Percentiles rank a stretch among this genome's conserved stretches.
phyloP scores from a whole-genome alignment of 768 basidiomycete genomes.

The Russula dissimulans region DNA sequence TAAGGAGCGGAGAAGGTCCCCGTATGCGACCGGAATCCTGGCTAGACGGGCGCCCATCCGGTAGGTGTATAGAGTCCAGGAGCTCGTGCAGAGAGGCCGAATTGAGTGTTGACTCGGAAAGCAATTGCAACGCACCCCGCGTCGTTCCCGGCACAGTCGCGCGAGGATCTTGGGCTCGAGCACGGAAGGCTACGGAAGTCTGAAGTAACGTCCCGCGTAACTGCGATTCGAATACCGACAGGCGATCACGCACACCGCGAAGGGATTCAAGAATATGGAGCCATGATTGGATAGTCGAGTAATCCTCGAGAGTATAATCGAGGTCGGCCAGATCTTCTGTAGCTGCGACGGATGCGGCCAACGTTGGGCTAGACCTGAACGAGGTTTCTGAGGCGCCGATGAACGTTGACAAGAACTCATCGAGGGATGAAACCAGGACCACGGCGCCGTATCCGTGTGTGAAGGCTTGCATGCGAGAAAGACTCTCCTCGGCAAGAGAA shows the following conservation, averaged over 20 bases:
- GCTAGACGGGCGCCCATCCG: constrained; percentile 24
- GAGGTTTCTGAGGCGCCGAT: constrained; percentile 44
- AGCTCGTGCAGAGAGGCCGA: constrained; percentile 63
- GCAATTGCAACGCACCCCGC: constrained; percentile 60
- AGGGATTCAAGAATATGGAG: constrained; percentile 80
- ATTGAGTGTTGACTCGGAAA: constrained; percentile 81
- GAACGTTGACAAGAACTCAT: constrained; percentile 62
- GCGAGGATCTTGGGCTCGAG: constrained; percentile 49
- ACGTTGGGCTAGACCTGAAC: constrained; percentile 19
- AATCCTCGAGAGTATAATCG: constrained; percentile 82
- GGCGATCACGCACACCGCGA: constrained; percentile 58
- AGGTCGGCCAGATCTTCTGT: constrained; percentile 62
- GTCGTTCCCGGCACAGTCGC: constrained; percentile 45
- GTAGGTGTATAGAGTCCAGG: constrained; percentile 43
- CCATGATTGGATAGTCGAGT: constrained; percentile 75
- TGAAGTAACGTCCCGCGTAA: constrained; percentile 51
- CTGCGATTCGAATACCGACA: constrained; percentile 60
- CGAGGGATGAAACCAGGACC: constrained; percentile 66
- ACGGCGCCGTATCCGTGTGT: constrained; percentile 84
- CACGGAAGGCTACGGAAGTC: constrained; percentile 49
- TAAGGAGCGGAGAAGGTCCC: constrained; percentile 35
- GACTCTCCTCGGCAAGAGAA: constrained; percentile 68
- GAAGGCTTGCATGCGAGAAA: constrained; percentile 64
- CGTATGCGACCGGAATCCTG: constrained; percentile 25
- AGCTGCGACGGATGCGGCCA: constrained; percentile 28